Conservation (phyloP, 495 filamentous ascomycete species). For the Rusavskia elegans region DNA sequence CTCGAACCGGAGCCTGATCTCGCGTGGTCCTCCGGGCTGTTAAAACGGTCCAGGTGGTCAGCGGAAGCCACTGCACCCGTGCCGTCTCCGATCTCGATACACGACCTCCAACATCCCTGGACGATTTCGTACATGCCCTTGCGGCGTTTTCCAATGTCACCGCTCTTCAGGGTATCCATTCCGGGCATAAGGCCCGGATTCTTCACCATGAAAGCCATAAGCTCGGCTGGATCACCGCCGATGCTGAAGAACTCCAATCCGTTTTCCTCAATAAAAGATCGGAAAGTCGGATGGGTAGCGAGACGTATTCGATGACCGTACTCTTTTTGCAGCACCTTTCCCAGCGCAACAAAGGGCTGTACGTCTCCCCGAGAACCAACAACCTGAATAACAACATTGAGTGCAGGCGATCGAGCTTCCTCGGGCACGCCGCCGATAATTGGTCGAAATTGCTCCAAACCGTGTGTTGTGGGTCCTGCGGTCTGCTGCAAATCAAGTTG, state of each 20-base stretch:
- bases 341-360: slow-evolving; percentile 58
- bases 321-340: slow-evolving; percentile 40
- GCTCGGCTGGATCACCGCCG: slow-evolving; percentile 59
- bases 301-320: slow-evolving; percentile 64
- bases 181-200: slow-evolving; percentile 67
- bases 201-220: slow-evolving; percentile 83
- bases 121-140: slow-evolving; percentile 54
- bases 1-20: slow-evolving; percentile 12
- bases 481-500: slow-evolving; percentile 31
- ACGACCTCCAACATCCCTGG: slow-evolving; percentile 66
- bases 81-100: slow-evolving; percentile 46
- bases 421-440: slow-evolving; percentile 42
- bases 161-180: slow-evolving; percentile 46
- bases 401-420: slow-evolving; percentile 34
- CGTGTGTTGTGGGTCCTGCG: slow-evolving; percentile 25
- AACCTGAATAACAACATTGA: slow-evolving; percentile 70
- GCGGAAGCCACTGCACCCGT: slow-evolving; percentile 34
- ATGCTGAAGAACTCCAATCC: slow-evolving; percentile 68
- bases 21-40: slow-evolving; percentile 13
- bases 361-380: slow-evolving; percentile 68
- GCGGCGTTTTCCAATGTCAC: slow-evolving; percentile 50
- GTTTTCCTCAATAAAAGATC: slow-evolving; percentile 49
- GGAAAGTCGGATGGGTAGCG: slow-evolving; percentile 60
- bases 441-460: slow-evolving; percentile 45
- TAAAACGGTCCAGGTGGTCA: slow-evolving; percentile 15